Evolutionary conservation across 2,329 filamentous ascomycete genomes (phyloP).

Genomic region (Corynespora cassiicola): DNA sequence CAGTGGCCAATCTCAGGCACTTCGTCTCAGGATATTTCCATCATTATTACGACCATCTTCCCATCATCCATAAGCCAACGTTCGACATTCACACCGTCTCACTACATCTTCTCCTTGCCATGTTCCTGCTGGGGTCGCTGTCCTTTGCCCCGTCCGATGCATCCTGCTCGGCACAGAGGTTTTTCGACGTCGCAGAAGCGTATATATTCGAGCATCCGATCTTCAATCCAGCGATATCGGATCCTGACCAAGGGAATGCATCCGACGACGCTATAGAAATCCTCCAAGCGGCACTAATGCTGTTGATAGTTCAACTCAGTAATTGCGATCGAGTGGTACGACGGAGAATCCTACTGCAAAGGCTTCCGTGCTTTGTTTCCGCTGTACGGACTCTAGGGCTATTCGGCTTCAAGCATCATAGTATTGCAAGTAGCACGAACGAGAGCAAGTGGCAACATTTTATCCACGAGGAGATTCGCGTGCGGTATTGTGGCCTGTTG

Average conservation of each 20-base stretch:
- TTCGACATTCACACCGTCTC: neutral
- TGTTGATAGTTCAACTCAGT: constrained; percentile 4
- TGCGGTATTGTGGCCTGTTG: too few species aligned
- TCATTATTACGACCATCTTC: constrained; percentile 6
- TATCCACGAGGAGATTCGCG: too few species aligned
- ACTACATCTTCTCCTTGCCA: constrained; percentile 4
- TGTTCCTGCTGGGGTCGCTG: constrained; percentile 6
- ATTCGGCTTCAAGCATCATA: constrained; percentile 2
- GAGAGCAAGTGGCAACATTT: too few species aligned
- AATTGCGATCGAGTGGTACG: constrained; percentile 2
- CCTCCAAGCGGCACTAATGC: constrained; percentile 9
- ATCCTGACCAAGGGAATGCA: too few species aligned
- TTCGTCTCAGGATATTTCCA: constrained; percentile 10
- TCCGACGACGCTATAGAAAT: constrained; percentile 4
- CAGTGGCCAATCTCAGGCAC: constrained; percentile 3
- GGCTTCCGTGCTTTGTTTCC: constrained; percentile 5
- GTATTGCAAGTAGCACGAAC: neutral
- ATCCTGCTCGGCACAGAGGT: constrained; percentile 2
- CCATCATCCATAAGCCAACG: constrained; percentile 2
- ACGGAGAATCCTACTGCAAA: constrained; percentile 4
- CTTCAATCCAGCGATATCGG: neutral
- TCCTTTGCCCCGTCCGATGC: constrained; percentile 5
- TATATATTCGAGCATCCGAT: constrained; percentile 2
- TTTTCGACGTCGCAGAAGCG: constrained; percentile 6
- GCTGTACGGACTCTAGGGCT: constrained; percentile 5